Percentiles rank a stretch among this genome's conserved stretches.
Evolutionary conservation across 306 rosid genomes (phyloP).

Genomic region (Mimosa bimucronata): DNA sequence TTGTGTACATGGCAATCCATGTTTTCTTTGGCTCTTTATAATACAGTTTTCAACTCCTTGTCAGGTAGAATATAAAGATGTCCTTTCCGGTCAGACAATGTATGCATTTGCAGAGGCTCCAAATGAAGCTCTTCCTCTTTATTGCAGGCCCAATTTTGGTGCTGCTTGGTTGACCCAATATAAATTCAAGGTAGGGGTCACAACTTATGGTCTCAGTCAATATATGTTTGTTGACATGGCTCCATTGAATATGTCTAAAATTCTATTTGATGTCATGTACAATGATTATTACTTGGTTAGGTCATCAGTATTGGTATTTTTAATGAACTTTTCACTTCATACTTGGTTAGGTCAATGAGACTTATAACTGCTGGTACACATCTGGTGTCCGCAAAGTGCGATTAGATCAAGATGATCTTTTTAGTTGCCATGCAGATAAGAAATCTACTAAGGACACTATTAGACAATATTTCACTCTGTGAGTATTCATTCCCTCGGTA

Average conservation of each 20-base stretch:
- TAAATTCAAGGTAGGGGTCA: constrained; percentile 74
- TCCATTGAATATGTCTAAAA: constrained; percentile 14
- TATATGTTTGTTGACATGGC: constrained; percentile 23
- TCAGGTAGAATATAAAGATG: constrained; percentile 89
- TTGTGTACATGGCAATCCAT: constrained; percentile 7
- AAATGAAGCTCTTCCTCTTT: constrained; percentile 90
- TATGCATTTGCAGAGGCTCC: constrained; percentile 93
- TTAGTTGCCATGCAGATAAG: constrained; percentile 78
- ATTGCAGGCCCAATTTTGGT: constrained; percentile 94
- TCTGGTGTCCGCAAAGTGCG: constrained; percentile 79
- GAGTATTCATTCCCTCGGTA: constrained; percentile 44
- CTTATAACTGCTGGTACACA: constrained; percentile 88
- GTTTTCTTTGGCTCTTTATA: constrained; percentile 18
- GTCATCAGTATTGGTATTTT: constrained; percentile 10
- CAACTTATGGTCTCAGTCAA: constrained; percentile 31
- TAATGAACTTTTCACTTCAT: constrained; percentile 34
- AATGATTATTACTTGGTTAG: background rate
- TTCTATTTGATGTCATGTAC: constrained; percentile 17
- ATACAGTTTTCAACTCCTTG: constrained; percentile 33
- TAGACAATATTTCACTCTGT: constrained; percentile 63
- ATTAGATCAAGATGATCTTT: constrained; percentile 68
- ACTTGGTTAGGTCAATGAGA: constrained; percentile 72
- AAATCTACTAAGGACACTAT: constrained; percentile 70
- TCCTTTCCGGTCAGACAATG: constrained; percentile 65
- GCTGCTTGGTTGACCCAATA: constrained; percentile 88